These are phyloP conservation scores for Metarhizium humberi DNA, from an alignment of 2,329 filamentous ascomycete genomes.

Conservation along the genomic window DNA sequence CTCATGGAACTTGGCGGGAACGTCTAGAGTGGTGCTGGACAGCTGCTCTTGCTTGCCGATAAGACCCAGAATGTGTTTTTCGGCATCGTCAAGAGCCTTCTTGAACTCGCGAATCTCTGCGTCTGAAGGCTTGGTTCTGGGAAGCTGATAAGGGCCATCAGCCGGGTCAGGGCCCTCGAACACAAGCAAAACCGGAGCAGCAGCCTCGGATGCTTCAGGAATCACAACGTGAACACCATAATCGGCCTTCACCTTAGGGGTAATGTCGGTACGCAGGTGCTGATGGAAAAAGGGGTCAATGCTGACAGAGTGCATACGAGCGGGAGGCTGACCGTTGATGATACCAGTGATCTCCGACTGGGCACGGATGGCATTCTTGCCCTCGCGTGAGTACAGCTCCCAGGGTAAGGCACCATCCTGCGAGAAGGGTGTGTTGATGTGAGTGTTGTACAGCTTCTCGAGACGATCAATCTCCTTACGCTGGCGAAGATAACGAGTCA, in stretches of 20 bases:
- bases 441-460: slow-evolving; percentile 71
- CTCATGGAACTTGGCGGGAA: slow-evolving; percentile 54
- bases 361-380: slow-evolving; percentile 71
- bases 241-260: slow-evolving; percentile 53
- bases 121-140: slow-evolving; percentile 42
- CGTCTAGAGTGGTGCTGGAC: slow-evolving; percentile 41
- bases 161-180: slow-evolving; percentile 55
- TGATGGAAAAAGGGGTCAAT: slow-evolving; percentile 75
- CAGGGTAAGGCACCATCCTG: slow-evolving; percentile 65
- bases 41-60: slow-evolving; percentile 51
- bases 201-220: slow-evolving; percentile 51
- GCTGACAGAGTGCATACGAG: slow-evolving; percentile 55
- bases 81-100: slow-evolving; percentile 45
- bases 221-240: slow-evolving; percentile 67
- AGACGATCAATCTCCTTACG: slow-evolving; percentile 74
- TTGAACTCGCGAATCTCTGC: slow-evolving; percentile 44
- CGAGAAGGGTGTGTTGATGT: slow-evolving; percentile 71
- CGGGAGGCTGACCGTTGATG: slow-evolving; percentile 64
- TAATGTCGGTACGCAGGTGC: slow-evolving; percentile 57
- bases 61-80: slow-evolving; percentile 46
- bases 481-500: slow-evolving; percentile 81
- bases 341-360: slow-evolving; percentile 67
- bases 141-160: slow-evolving; percentile 40
- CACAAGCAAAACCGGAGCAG: slow-evolving; percentile 59
- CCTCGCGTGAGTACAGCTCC: slow-evolving; percentile 81